These are phyloP conservation scores for Schizosaccharomyces japonicus DNA, from an alignment of 805 yeast species.

Conservation along the genomic window DNA sequence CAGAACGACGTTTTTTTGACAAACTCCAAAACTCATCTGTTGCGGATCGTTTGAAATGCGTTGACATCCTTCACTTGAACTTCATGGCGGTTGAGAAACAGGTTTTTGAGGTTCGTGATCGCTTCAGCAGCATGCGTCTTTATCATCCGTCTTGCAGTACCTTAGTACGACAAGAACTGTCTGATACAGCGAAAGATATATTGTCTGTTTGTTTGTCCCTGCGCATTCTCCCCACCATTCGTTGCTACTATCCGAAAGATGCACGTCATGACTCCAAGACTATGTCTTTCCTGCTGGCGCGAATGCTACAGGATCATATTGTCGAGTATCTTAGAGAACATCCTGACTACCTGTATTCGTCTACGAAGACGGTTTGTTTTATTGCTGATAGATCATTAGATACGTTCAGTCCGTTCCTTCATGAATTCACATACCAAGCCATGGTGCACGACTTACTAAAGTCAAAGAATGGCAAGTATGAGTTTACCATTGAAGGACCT, in stretches of 20 bases:
- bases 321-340: conserved; percentile 54
- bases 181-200: conserved; percentile 16
- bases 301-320: conserved; percentile 40
- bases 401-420: conserved; percentile 57
- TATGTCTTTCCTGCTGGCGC: conserved; percentile 48
- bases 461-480: conserved; percentile 25
- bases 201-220: conserved; percentile 51
- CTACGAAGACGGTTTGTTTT: conserved; percentile 36
- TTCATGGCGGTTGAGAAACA: conserved; percentile 13
- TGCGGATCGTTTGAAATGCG: conserved; percentile 6
- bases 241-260: conserved; percentile 40
- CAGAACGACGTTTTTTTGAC: conserved; percentile 18
- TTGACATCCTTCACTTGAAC: conserved; percentile 8
- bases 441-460: conserved; percentile 56
- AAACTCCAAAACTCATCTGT: not conserved
- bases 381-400: conserved; percentile 72
- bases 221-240: conserved; percentile 70
- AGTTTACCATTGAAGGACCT: conserved; percentile 17
- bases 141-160: not conserved
- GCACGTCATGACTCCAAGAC: conserved; percentile 29
- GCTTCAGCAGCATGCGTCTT: not conserved
- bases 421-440: conserved; percentile 79
- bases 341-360: conserved; percentile 34
- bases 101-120: conserved; percentile 8
- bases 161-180: not conserved